Percentiles rank a stretch among this genome's conserved stretches.
These are phyloP conservation scores for Exsudoporus floridanus DNA, from an alignment of 1,284 basidiomycete genomes.

Conservation along the genomic window DNA sequence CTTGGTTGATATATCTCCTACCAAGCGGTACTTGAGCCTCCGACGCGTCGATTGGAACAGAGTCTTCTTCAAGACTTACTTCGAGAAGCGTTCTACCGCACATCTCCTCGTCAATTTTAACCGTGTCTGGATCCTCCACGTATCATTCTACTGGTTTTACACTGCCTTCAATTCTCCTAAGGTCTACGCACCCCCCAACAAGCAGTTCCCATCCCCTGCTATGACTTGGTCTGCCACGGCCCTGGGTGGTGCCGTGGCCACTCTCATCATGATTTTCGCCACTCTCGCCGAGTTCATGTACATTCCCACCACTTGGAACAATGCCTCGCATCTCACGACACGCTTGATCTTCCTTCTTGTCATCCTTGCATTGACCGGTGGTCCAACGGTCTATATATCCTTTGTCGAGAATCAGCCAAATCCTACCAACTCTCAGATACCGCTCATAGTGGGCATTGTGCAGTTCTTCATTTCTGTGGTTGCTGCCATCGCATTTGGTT, in stretches of 20 bases:
- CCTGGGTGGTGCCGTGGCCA: slow-evolving; percentile 87
- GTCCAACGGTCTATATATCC: slow-evolving; percentile 90
- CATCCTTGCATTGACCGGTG: slow-evolving; percentile 82
- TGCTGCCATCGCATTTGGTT: slow-evolving; percentile 75
- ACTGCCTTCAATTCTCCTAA: slow-evolving; percentile 96
- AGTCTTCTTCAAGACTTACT: slow-evolving; percentile 97
- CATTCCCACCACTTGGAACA: slow-evolving; percentile 98
- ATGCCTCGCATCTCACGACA: slow-evolving; percentile 89
- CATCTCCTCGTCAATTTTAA: slow-evolving; percentile 97
- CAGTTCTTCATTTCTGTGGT: slow-evolving; percentile 88
- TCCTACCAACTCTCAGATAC: slow-evolving; percentile 51
- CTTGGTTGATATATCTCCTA: slow-evolving; percentile 84
- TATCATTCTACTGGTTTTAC: slow-evolving; percentile 91
- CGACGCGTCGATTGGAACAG: slow-evolving; percentile 87
- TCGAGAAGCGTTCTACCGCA: slow-evolving; percentile 88
- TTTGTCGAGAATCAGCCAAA: slow-evolving; percentile 63
- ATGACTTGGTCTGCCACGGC: slow-evolving; percentile 95
- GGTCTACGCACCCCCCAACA: slow-evolving; percentile 76
- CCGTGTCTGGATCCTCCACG: slow-evolving; percentile 92
- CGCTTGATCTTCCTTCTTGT: slow-evolving; percentile 85
- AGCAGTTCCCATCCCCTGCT: slow-evolving; percentile 58
- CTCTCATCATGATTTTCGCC: slow-evolving; percentile 86
- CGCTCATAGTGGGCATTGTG: slow-evolving; percentile 83
- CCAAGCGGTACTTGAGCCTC: slow-evolving; percentile 90
- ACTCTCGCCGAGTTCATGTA: slow-evolving; percentile 92